Conservation (phyloP, 2,329 filamentous ascomycete genomes). For the Aspergillaceae sp. region DNA sequence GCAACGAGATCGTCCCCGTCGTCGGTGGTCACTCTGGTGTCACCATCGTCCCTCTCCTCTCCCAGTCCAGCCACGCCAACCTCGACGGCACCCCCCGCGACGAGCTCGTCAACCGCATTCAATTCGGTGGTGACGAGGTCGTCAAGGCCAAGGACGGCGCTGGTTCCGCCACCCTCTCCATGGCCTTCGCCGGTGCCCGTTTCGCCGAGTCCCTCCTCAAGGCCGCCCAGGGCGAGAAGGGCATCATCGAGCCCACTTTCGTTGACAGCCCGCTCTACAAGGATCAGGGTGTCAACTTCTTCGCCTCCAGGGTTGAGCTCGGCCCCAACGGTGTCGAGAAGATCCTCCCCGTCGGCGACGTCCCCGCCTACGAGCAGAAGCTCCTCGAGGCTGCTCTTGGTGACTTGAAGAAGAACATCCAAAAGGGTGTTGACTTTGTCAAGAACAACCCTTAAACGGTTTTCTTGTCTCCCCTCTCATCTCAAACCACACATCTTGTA, state of each 20-base stretch:
- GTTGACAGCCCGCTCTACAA: conserved; percentile 97
- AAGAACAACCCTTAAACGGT: conserved; percentile 46
- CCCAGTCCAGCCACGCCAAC: conserved; percentile 79
- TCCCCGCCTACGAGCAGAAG: conserved; percentile 80
- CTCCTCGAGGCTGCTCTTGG: conserved; percentile 75
- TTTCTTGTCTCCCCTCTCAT: background rate
- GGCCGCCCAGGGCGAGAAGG: conserved; percentile 86
- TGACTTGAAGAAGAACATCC: conserved; percentile 68
- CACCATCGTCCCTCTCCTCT: conserved; percentile 96
- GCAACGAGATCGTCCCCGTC: conserved; percentile 88
- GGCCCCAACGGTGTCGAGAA: conserved; percentile 93
- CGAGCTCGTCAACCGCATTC: conserved; percentile 82
- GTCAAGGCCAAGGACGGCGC: conserved; percentile 98
- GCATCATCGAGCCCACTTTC: conserved; percentile 90
- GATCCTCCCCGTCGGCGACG: conserved; percentile 76
- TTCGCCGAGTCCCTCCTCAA: conserved; percentile 89
- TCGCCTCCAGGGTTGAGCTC: conserved; percentile 89
- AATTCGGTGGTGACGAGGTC: conserved; percentile 98
- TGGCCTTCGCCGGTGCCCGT: conserved; percentile 87
- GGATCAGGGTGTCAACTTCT: conserved; percentile 96
- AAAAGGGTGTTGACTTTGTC: conserved; percentile 64
- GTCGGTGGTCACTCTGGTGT: conserved; percentile 95
- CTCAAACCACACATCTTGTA: conserved; percentile 16
- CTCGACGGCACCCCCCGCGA: conserved; percentile 67
- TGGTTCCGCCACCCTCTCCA: conserved; percentile 93